These are phyloP conservation scores for Penicillium pancosmium DNA, from an alignment of 495 filamentous ascomycete species.

Conservation along the genomic window DNA sequence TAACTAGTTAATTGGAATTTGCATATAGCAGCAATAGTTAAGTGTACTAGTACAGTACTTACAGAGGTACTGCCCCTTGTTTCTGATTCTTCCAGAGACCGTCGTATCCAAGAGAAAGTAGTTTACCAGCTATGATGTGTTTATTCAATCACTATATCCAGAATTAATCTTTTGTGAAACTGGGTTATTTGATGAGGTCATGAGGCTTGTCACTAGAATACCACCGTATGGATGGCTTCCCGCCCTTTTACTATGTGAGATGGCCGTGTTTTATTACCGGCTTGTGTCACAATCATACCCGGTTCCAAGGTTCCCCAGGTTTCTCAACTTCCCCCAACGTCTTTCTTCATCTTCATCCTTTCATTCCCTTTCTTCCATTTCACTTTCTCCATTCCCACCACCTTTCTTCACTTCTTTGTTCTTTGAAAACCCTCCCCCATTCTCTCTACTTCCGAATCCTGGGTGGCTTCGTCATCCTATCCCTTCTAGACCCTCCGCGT, in stretches of 20 bases:
- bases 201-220: constrained; percentile 5
- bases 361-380: neutral
- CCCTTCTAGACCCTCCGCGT: constrained; percentile 29
- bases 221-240: neutral
- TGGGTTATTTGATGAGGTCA: constrained; percentile 23
- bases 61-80: too few relatives aligned
- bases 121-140: too few relatives aligned
- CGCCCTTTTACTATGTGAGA: neutral
- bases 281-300: constrained; percentile 4
- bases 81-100: too few relatives aligned
- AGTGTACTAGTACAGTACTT: too few relatives aligned
- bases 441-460: constrained; percentile 6
- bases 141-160: too few relatives aligned
- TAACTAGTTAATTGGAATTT: neutral
- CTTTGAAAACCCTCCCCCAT: constrained; percentile 3
- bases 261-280: constrained; percentile 14
- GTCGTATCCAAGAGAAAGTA: too few relatives aligned
- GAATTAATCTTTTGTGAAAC: neutral
- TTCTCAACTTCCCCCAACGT: constrained; percentile 8
- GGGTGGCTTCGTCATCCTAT: constrained; percentile 6
- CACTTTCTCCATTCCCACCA: constrained; percentile 9
- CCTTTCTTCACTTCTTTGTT: constrained; percentile 6
- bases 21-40: too few relatives aligned
- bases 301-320: neutral
- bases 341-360: constrained; percentile 7